Base-by-base conservation (phyloP, 2,329 filamentous ascomycete genomes). In the Sphaerostilbella broomeana region DNA sequence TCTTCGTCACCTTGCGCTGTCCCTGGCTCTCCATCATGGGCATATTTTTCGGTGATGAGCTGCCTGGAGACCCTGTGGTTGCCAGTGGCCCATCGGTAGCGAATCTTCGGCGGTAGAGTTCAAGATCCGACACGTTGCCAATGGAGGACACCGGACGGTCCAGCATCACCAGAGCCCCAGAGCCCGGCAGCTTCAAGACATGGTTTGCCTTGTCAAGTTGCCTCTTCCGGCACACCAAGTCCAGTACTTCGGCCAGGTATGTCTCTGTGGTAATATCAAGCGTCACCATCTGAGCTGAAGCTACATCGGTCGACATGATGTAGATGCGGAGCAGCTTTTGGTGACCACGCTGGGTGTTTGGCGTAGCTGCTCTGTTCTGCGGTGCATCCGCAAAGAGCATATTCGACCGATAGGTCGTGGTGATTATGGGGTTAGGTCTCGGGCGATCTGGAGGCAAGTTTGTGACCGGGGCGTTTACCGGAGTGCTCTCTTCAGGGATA, bases 71-170 rank as follows among this genome's bases (percentile, higher is more conserved):
- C 6, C 81, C 72, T 1, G 73, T 75, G 46, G 85, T 74, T 15
- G 79, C 81, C 26, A 85, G 67, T 6, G 80, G 79, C 1, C 82
- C 81, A 54, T 87, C 84, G 1, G 80, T 83, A 3, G 81, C 81
- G 55, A 89, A 89, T 37, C 84, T 79, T 13, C 84, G 75, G 12
- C 84, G 75, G 44, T 81, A 75, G 6, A 94, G 70, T 54, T 94
- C 86, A 8, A 94, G 71, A 48, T 89, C 83, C 2, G 76, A 74
- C 20, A 83, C 75, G 38, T 81, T 81, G 31, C 85, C 85, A 10
- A 92, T 79, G 0, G 84, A 86, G 46, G 84, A 81, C 4, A 92
- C 84, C 0, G 81, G 84, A 19, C 85, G 79, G 56, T 94, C 86
- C 9, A 84, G 70, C 40, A 85, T 77, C 20, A 85, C 84, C 10